phyloP scores from a whole-genome alignment of 805 yeast genomes.

The Kodamaea neixiangensis region DNA sequence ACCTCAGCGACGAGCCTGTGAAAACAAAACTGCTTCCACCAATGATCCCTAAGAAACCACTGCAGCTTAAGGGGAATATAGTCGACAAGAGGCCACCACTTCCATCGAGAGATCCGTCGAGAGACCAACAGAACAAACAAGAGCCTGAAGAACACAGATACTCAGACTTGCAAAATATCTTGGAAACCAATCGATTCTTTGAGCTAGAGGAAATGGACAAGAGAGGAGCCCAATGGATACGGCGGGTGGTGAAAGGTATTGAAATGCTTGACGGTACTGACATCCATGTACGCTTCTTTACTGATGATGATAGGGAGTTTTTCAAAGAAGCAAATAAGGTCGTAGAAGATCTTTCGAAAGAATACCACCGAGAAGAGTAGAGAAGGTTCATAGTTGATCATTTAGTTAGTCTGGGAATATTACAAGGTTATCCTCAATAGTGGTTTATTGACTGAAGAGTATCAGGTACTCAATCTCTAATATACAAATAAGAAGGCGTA shows the following conservation, averaged over 20 bases:
- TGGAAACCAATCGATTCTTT: conserved; percentile 24
- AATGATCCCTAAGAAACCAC: conserved; percentile 51
- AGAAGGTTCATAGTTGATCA: background rate
- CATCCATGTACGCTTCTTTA: conserved; percentile 33
- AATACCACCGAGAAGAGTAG: background rate
- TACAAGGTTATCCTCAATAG: background rate
- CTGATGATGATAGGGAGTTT: conserved; percentile 38
- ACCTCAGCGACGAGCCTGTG: conserved; percentile 23
- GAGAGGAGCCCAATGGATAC: conserved; percentile 41
- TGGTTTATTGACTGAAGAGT: background rate
- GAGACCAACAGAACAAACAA: background rate
- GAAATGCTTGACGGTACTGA: conserved; percentile 29
- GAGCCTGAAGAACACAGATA: conserved; percentile 6
- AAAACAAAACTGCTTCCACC: conserved; percentile 22
- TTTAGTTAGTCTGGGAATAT: too few relatives aligned
- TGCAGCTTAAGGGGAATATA: background rate
- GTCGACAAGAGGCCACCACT: conserved; percentile 11
- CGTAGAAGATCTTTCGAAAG: background rate
- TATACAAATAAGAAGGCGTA: background rate
- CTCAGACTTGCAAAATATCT: conserved; percentile 21
- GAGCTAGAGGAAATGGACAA: conserved; percentile 39
- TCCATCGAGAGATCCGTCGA: conserved; percentile 14
- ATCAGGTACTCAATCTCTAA: background rate
- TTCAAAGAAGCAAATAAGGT: conserved; percentile 16
- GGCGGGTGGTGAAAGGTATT: conserved; percentile 31